A percentile compares a stretch with the other conserved stretches of the same genome.
Evolutionary conservation across 805 yeast genomes (phyloP).

Genomic region (Zygoascus flipseniorum): DNA sequence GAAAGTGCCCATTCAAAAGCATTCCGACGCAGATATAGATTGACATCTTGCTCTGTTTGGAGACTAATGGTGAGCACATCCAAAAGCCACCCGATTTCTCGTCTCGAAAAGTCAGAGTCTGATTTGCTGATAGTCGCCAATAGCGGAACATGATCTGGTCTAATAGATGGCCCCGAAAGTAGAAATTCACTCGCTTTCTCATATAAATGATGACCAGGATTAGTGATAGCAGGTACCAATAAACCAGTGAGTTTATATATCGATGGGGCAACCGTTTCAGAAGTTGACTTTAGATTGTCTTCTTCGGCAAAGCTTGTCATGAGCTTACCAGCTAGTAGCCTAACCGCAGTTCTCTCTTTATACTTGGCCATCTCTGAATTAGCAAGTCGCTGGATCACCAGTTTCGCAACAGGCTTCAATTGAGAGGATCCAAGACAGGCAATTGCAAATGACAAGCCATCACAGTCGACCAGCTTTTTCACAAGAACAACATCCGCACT

Average conservation of each 20-base stretch:
- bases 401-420: background rate
- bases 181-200: constrained; percentile 65
- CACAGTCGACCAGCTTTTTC: constrained; percentile 48
- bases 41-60: constrained; percentile 42
- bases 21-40: constrained; percentile 42
- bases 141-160: constrained; percentile 38
- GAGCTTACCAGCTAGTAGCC: constrained; percentile 24
- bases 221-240: constrained; percentile 46
- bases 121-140: constrained; percentile 13
- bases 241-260: constrained; percentile 49
- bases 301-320: constrained; percentile 4
- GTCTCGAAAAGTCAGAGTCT: constrained; percentile 31
- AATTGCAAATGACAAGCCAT: constrained; percentile 44
- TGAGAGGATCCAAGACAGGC: background rate
- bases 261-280: constrained; percentile 33
- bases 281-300: background rate
- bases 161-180: constrained; percentile 43
- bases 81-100: constrained; percentile 61
- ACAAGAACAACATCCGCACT: constrained; percentile 37
- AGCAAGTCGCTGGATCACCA: background rate
- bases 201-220: constrained; percentile 68
- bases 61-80: constrained; percentile 41
- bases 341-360: constrained; percentile 50
- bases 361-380: constrained; percentile 22
- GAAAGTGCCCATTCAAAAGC: constrained; percentile 63